Percentiles rank a stretch among this genome's conserved stretches.
These are phyloP conservation scores for Cucurbita maxima DNA, from an alignment of 306 rosid genomes.

Conservation along the genomic window DNA sequence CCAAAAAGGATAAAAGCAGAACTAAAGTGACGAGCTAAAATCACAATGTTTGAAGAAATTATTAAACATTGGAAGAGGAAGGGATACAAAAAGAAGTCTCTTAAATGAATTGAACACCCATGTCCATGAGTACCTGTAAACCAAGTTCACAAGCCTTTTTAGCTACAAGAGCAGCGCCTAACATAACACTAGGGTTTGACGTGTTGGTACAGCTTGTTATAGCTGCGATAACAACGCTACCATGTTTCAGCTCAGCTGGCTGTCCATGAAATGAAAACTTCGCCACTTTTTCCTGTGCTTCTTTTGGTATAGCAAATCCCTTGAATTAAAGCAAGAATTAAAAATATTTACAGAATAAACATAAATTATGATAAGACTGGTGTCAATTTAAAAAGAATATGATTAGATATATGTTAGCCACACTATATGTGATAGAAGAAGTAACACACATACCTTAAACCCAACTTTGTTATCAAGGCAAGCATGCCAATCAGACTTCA, in stretches of 20 bases:
- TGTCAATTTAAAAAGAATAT: background rate
- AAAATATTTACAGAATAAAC: background rate
- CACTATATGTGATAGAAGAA: background rate
- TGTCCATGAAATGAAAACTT: conserved; percentile 81
- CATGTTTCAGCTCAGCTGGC: conserved; percentile 81
- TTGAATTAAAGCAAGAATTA: conserved; percentile 11
- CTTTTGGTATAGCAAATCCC: conserved; percentile 94
- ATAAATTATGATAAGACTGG: background rate
- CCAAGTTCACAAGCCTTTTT: conserved; percentile 87
- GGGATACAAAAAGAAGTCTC: background rate
- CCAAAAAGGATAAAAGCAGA: background rate
- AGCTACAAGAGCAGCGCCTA: conserved; percentile 92
- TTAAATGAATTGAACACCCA: background rate
- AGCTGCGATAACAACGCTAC: conserved; percentile 89
- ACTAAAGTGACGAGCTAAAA: background rate
- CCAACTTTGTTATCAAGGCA: conserved; percentile 95
- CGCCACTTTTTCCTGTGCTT: conserved; percentile 53
- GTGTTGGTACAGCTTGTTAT: conserved; percentile 95
- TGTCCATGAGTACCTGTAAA: conserved; percentile 37
- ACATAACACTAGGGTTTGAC: conserved; percentile 95
- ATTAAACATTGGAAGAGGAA: background rate
- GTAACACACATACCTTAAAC: conserved; percentile 52
- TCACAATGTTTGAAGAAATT: background rate
- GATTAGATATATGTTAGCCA: background rate
- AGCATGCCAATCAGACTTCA: conserved; percentile 86